Evolutionary conservation across 805 yeast genomes (phyloP), one percentile per base, ranked within the genome.

Genomic region (Sugiyamaella floridensis): DNA sequence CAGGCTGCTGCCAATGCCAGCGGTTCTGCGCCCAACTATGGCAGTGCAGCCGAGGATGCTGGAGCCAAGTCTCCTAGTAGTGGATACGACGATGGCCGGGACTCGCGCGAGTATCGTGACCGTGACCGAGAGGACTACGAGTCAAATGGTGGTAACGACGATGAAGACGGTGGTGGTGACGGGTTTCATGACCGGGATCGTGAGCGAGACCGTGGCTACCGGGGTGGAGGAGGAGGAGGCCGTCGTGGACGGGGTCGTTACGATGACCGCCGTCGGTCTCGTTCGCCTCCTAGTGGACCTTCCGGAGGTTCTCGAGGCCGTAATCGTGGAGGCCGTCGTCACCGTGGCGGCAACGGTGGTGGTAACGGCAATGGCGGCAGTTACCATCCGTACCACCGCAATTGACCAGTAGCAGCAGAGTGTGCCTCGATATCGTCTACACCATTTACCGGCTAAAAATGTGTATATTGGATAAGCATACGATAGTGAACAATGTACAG

Each of bases 201-300:
- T n/a, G 48, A 42, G 16, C 41, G 56, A 11, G 50, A 42, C 28
- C 50, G 48, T 8, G 28, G 28, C 26, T 26, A 26, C 12, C 40
- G 41, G 10, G 22, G 41, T 14, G 48, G 41, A 4, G 12, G 48
- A n/a, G 48, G 41, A 4, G 12, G 48, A n/a, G 20, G 48, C 11
- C 11, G n/a, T 18, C 40, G 41, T 15, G 48, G 55, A 2, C 48
- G 26, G 20, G 54, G 43, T 12, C 55, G 44, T 46, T 46, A 37
- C 28, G 47, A 47, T 14, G 55, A 41, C 16, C 40, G 48, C 2
- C 44, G 50, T 11, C 52, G 58, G 9, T 50, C 57, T 18, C 50
- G 57, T 14, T 55, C 58, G 2, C 61, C 61, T 9, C 53, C 60
- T 15, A 22, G 48, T 9, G 48, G 54, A 15, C 49, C 51, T 7